These are phyloP conservation scores for Paramecium octaurelia DNA, from an alignment of 73 alveolate genomes.

Conservation along the genomic window DNA sequence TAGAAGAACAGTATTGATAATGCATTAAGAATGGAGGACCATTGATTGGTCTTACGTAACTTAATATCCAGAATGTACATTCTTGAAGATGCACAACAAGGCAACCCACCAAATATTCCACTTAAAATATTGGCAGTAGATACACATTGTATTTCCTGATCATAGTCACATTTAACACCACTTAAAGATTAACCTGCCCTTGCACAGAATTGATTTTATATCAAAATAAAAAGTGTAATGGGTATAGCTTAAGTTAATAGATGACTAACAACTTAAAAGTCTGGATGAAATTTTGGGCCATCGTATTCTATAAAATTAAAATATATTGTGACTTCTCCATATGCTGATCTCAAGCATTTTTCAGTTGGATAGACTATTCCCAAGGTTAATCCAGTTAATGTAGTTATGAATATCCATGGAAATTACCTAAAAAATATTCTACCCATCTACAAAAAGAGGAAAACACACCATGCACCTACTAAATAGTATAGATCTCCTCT, in stretches of 20 bases:
- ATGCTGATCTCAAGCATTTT: constrained; percentile 25
- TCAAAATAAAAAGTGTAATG: neutral
- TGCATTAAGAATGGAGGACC: constrained; percentile 40
- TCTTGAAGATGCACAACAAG: constrained; percentile 38
- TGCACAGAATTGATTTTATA: constrained; percentile 32
- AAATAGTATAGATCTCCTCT: constrained; percentile 19
- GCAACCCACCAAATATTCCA: constrained; percentile 45
- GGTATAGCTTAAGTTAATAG: neutral
- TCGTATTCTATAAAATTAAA: neutral
- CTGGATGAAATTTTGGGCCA: constrained; percentile 31
- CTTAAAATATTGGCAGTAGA: neutral
- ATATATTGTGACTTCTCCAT: constrained; percentile 9
- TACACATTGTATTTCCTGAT: constrained; percentile 29
- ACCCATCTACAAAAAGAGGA: neutral
- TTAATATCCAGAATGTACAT: constrained; percentile 17
- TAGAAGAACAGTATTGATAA: neutral
- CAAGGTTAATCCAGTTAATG: neutral
- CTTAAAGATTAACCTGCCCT: neutral
- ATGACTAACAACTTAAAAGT: neutral
- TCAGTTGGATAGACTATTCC: constrained; percentile 39
- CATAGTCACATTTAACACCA: constrained; percentile 48
- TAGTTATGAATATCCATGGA: constrained; percentile 26
- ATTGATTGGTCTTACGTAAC: neutral
- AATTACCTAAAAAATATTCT: neutral
- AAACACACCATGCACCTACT: neutral